These are phyloP conservation scores for Plasmodium vinckei DNA, from an alignment of 169 alveolate species.

Conservation along the genomic window DNA sequence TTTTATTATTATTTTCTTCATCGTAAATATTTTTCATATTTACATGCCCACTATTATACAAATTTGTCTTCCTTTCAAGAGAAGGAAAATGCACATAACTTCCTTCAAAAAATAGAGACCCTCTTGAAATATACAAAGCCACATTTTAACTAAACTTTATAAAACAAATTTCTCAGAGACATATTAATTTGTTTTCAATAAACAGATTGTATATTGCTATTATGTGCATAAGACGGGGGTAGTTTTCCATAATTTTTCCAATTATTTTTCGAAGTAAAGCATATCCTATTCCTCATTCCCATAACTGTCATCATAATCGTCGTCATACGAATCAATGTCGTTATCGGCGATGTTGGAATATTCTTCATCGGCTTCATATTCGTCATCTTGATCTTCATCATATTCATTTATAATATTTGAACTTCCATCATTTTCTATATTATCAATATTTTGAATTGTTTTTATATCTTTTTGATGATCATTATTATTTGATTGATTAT, in stretches of 20 bases:
- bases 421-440: conserved; percentile 5
- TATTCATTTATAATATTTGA: background rate
- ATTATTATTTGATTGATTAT: background rate
- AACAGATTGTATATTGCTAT: too few relatives aligned
- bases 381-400: conserved; percentile 21
- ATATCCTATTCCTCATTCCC: too few relatives aligned
- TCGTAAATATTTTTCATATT: conserved; percentile 31
- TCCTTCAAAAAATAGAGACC: conserved; percentile 28
- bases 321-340: conserved; percentile 61
- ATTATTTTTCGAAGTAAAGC: background rate
- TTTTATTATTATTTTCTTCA: conserved; percentile 17
- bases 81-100: conserved; percentile 3
- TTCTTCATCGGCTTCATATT: conserved; percentile 29
- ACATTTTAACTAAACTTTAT: conserved; percentile 3
- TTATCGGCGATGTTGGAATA: conserved; percentile 14
- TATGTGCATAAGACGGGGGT: too few relatives aligned
- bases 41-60: conserved; percentile 25
- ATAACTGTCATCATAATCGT: conserved; percentile 42
- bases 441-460: conserved; percentile 6
- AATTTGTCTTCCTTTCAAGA: background rate
- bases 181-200: too few relatives aligned
- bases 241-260: background rate
- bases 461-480: background rate
- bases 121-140: conserved; percentile 23
- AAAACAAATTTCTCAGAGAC: background rate